phyloP scores from a whole-genome alignment of 2,329 filamentous ascomycete species.

The Ascochyta fabae region DNA sequence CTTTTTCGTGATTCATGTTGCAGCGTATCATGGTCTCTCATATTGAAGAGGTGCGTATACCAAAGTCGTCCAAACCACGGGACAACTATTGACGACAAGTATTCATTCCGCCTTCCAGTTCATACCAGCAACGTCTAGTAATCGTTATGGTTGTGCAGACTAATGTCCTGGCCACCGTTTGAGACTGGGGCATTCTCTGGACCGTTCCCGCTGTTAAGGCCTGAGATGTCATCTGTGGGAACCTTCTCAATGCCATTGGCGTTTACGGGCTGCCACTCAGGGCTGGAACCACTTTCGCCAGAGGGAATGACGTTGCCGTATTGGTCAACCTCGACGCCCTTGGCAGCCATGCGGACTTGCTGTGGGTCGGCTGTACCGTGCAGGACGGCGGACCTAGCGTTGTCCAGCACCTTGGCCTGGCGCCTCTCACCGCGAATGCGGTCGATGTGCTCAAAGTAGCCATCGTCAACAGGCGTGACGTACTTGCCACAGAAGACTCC shows the following conservation, averaged over 20 bases:
- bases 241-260: slow-evolving; percentile 21
- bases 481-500: slow-evolving; percentile 93
- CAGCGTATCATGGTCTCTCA: background rate
- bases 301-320: slow-evolving; percentile 65
- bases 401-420: slow-evolving; percentile 70
- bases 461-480: slow-evolving; percentile 76
- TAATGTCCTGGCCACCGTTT: slow-evolving; percentile 61
- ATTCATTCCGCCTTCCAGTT: background rate
- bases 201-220: slow-evolving; percentile 25
- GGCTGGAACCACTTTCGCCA: slow-evolving; percentile 30
- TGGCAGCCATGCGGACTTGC: slow-evolving; percentile 67
- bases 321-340: slow-evolving; percentile 64
- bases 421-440: slow-evolving; percentile 72
- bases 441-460: slow-evolving; percentile 84
- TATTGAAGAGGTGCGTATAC: background rate
- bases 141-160: slow-evolving; percentile 63
- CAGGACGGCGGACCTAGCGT: slow-evolving; percentile 68
- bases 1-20: slow-evolving; percentile 11
- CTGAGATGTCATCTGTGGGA: slow-evolving; percentile 24
- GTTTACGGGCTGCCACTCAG: slow-evolving; percentile 36
- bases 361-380: slow-evolving; percentile 66
- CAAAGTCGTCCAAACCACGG: background rate
- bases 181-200: slow-evolving; percentile 32
- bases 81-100: background rate
- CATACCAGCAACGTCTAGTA: slow-evolving; percentile 19